Conservation (phyloP, 108 stramenopile species). For the Aurantiochytrium sp. region DNA sequence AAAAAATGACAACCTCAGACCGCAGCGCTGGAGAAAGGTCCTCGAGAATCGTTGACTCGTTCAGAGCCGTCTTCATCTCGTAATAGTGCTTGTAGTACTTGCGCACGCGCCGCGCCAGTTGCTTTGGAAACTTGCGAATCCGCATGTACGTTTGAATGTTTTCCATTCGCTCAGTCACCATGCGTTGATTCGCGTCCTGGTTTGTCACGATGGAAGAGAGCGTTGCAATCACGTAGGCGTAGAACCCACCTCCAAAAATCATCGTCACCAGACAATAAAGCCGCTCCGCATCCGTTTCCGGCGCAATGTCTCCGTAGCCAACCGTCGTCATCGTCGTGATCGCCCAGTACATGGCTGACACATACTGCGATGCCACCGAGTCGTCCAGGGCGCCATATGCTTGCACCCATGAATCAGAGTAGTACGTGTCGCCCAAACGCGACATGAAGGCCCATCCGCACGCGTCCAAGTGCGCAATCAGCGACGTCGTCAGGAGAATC, state of each 20-base stretch:
- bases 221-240: conserved; percentile 19
- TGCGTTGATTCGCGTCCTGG: background rate
- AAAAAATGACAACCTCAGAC: conserved; percentile 16
- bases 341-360: conserved; percentile 44
- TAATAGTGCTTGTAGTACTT: conserved; percentile 30
- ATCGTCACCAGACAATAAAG: conserved; percentile 6
- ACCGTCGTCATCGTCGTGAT: conserved; percentile 52
- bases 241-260: conserved; percentile 24
- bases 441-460: background rate
- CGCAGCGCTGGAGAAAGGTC: conserved; percentile 22
- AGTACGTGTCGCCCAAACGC: conserved; percentile 21
- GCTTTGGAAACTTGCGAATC: conserved; percentile 27
- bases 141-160: background rate
- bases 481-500: background rate
- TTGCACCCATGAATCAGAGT: conserved; percentile 23
- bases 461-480: background rate
- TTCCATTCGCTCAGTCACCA: background rate
- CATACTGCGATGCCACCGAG: conserved; percentile 17
- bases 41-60: conserved; percentile 26
- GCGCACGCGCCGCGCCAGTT: conserved; percentile 15
- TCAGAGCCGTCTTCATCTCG: conserved; percentile 20
- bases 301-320: conserved; percentile 50
- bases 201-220: background rate
- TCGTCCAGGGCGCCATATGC: background rate
- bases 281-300: conserved; percentile 26